phyloP scores from a whole-genome alignment of 2,329 filamentous ascomycete species.

The Cercospora sp. region DNA sequence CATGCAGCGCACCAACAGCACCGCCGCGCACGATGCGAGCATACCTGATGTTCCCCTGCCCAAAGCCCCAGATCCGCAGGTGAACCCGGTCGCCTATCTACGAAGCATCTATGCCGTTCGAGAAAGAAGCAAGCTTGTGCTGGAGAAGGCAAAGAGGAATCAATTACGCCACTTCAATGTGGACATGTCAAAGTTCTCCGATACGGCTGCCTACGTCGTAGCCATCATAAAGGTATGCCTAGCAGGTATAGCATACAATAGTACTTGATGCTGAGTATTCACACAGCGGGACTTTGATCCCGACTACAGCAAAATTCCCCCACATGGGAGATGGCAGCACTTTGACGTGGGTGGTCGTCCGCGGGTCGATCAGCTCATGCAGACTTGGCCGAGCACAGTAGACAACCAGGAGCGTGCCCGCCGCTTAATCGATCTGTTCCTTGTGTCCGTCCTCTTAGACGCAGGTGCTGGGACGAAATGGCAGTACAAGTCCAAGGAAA shows the following conservation, averaged over 20 bases:
- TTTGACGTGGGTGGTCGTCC: slow-evolving; percentile 78
- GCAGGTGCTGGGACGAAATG: slow-evolving; percentile 87
- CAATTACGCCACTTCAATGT: slow-evolving; percentile 84
- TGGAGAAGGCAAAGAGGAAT: slow-evolving; percentile 75
- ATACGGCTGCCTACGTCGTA: slow-evolving; percentile 84
- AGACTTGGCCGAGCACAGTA: slow-evolving; percentile 66
- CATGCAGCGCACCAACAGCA: slow-evolving; percentile 38
- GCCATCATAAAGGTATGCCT: slow-evolving; percentile 81
- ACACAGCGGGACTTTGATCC: slow-evolving; percentile 67
- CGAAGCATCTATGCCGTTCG: slow-evolving; percentile 85
- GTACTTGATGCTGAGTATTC: slow-evolving; percentile 3
- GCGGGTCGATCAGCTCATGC: slow-evolving; percentile 68
- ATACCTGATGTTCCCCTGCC: slow-evolving; percentile 72
- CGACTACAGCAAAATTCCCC: slow-evolving; percentile 72
- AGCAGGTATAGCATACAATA: too few species aligned
- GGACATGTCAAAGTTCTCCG: slow-evolving; percentile 78
- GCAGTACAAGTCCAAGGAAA: slow-evolving; percentile 90
- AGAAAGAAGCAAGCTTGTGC: slow-evolving; percentile 71
- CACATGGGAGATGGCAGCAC: slow-evolving; percentile 84
- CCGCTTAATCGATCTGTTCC: slow-evolving; percentile 73
- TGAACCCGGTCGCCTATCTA: slow-evolving; percentile 88
- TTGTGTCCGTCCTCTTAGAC: slow-evolving; percentile 78
- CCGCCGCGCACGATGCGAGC: slow-evolving; percentile 46
- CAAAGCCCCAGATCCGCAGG: slow-evolving; percentile 78
- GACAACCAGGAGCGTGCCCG: slow-evolving; percentile 74